phyloP scores from a whole-genome alignment of 495 filamentous ascomycete genomes.

The Lophiostoma macrostomum region DNA sequence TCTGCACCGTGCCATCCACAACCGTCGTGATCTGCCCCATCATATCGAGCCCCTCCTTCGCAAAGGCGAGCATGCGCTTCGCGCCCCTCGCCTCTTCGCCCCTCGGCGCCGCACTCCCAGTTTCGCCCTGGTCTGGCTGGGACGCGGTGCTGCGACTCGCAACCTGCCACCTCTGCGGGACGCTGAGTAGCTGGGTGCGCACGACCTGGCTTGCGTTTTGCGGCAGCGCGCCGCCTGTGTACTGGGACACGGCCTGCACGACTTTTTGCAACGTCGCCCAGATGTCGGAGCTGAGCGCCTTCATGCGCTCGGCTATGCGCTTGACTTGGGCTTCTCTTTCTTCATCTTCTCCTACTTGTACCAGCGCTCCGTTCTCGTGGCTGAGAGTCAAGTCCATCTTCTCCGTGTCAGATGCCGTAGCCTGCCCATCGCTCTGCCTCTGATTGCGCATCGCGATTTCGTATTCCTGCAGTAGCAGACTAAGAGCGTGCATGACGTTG shows the following conservation, averaged over 20 bases:
- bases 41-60: slow-evolving; percentile 85
- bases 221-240: slow-evolving; percentile 79
- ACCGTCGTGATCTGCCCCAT: slow-evolving; percentile 78
- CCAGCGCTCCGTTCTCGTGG: too few relatives aligned
- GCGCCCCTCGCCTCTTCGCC: slow-evolving; percentile 53
- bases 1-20: slow-evolving; percentile 76
- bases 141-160: slow-evolving; percentile 43
- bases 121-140: slow-evolving; percentile 44
- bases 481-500: slow-evolving; percentile 64
- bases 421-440: slow-evolving; percentile 16
- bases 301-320: slow-evolving; percentile 57
- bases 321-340: slow-evolving; percentile 45
- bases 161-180: slow-evolving; percentile 71
- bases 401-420: background rate
- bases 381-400: slow-evolving; percentile 17
- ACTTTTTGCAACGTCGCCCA: slow-evolving; percentile 71
- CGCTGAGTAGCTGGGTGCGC: slow-evolving; percentile 69
- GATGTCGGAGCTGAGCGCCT: slow-evolving; percentile 67
- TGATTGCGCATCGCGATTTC: slow-evolving; percentile 45
- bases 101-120: slow-evolving; percentile 40
- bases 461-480: slow-evolving; percentile 70
- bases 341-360: too few relatives aligned
- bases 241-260: slow-evolving; percentile 74
- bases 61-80: slow-evolving; percentile 71
- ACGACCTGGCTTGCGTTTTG: slow-evolving; percentile 79